Evolutionary conservation across 176 grass and related monocot genomes (phyloP).

Genomic region (Oryza nivara): DNA sequence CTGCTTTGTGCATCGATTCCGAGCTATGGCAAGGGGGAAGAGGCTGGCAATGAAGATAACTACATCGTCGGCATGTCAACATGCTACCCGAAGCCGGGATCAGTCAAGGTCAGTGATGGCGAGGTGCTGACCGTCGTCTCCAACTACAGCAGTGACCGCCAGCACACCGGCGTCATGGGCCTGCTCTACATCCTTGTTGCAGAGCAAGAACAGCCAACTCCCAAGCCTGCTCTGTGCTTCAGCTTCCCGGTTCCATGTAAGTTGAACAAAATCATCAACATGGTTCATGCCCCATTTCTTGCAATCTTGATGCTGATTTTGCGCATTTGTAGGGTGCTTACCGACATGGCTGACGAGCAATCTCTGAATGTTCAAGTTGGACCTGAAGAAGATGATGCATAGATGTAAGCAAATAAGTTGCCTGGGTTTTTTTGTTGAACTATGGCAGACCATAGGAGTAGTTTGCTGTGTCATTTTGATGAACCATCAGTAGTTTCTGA

Average conservation of each 20-base stretch:
- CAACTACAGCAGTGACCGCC: conserved; percentile 72
- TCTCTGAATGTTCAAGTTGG: conserved; percentile 16
- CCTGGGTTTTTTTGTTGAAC: background rate
- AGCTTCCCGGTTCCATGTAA: conserved; percentile 58
- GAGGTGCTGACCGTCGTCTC: conserved; percentile 78
- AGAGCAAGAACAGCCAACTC: conserved; percentile 33
- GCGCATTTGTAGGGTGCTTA: conserved; percentile 42
- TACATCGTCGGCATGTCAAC: conserved; percentile 92
- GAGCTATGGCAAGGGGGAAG: conserved; percentile 60
- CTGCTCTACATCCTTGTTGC: conserved; percentile 93
- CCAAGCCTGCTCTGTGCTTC: conserved; percentile 38
- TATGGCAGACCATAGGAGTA: background rate
- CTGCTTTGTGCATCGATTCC: conserved; percentile 67
- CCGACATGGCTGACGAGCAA: conserved; percentile 49
- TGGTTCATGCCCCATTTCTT: background rate
- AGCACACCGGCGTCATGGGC: conserved; percentile 80
- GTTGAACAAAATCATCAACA: background rate
- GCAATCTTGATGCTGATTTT: background rate
- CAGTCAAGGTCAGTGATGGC: conserved; percentile 53
- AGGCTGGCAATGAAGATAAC: conserved; percentile 72
- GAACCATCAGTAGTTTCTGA: background rate
- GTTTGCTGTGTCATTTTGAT: background rate
- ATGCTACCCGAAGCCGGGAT: conserved; percentile 75
- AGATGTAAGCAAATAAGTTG: background rate
- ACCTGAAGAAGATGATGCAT: background rate